A percentile compares a stretch with the other conserved stretches of the same genome.
phyloP scores from a whole-genome alignment of 345 rosid species.

The Sapria himalayana region DNA sequence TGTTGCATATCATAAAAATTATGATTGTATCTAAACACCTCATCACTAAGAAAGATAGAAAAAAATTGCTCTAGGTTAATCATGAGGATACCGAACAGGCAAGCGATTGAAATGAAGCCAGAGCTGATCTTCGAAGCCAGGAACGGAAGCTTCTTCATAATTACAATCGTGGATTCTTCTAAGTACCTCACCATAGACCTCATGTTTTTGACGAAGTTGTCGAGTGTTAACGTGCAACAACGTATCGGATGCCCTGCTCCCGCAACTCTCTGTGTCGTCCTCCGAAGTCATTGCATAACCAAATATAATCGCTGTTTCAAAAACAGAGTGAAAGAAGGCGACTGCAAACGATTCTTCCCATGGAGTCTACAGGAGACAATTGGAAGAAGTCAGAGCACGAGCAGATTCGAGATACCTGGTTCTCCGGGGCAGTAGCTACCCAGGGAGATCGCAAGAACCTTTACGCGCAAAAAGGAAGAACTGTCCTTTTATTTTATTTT shows the following conservation, averaged over 20 bases:
- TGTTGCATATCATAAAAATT: too few species aligned
- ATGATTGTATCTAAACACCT: too few species aligned
- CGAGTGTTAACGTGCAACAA: conserved; percentile 34
- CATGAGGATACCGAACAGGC: conserved; percentile 53
- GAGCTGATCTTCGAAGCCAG: conserved; percentile 83
- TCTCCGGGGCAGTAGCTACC: neutral
- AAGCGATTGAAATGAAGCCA: conserved; percentile 97
- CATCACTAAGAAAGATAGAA: neutral
- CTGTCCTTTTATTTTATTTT: too few species aligned
- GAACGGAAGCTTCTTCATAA: conserved; percentile 44
- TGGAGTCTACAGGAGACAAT: neutral
- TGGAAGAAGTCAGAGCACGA: neutral
- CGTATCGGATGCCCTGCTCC: conserved; percentile 54
- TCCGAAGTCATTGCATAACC: conserved; percentile 48
- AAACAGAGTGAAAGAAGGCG: neutral
- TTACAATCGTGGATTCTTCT: conserved; percentile 48
- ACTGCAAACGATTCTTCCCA: too few species aligned
- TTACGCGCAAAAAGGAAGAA: neutral
- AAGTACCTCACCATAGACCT: conserved; percentile 62
- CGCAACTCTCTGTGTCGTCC: conserved; percentile 76
- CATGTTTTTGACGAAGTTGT: conserved; percentile 60
- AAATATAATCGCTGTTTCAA: neutral
- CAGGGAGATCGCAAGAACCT: neutral
- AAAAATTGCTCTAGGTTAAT: neutral
- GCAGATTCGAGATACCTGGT: neutral